A percentile compares a stretch with the other conserved stretches of the same genome.
Conservation (phyloP, 345 rosid genomes). For the Alliaria petiolata region DNA sequence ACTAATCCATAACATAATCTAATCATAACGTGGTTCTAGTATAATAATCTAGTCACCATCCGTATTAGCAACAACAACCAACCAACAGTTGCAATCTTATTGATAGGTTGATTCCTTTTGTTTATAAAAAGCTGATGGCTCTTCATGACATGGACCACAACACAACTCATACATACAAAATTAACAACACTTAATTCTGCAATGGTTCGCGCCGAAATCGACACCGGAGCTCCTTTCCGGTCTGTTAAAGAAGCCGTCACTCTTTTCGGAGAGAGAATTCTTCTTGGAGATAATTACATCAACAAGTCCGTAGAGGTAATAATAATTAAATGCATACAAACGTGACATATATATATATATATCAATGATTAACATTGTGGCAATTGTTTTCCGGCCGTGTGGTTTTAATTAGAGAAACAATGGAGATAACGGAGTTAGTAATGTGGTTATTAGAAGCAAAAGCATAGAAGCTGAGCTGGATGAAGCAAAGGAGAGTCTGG, state of each 20-base stretch:
- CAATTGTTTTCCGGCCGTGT: background rate
- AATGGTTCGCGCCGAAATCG: slow-evolving; percentile 58
- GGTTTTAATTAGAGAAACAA: background rate
- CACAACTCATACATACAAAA: background rate
- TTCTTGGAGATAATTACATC: slow-evolving; percentile 55
- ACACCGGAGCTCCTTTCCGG: slow-evolving; percentile 66
- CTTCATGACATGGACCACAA: slow-evolving; percentile 22
- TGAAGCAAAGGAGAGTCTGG: slow-evolving; percentile 50
- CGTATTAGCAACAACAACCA: slow-evolving; percentile 21
- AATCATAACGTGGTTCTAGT: slow-evolving; percentile 6
- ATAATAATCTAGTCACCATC: slow-evolving; percentile 26
- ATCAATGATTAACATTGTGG: background rate
- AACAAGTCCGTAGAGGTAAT: slow-evolving; percentile 47
- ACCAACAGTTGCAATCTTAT: background rate
- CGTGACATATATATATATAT: background rate
- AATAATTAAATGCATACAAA: background rate
- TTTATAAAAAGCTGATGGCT: slow-evolving; percentile 18
- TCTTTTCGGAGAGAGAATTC: slow-evolving; percentile 61
- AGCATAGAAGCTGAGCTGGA: slow-evolving; percentile 53
- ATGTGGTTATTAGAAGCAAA: slow-evolving; percentile 21
- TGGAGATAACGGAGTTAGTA: slow-evolving; percentile 16
- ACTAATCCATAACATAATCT: background rate
- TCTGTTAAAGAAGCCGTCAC: slow-evolving; percentile 76
- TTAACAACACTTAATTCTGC: background rate
- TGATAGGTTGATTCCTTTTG: background rate